Percentiles rank a stretch among this genome's conserved stretches.
Evolutionary conservation across 257 asterid genomes (phyloP).

Genomic region (Nicotiana obtusifolia): DNA sequence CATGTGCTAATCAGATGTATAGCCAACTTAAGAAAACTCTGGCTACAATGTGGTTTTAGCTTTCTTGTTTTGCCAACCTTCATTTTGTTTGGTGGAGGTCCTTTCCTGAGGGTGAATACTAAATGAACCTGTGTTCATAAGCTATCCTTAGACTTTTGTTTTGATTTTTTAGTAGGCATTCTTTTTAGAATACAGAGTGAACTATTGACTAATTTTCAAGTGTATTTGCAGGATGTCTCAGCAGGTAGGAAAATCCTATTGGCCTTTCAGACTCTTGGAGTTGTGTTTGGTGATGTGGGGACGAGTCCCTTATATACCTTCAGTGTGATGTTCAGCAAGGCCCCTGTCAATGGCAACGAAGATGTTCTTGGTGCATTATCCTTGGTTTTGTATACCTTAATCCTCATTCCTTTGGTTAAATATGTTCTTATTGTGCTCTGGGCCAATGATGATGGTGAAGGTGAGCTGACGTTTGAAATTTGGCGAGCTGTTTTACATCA

Average conservation of each 20-base stretch:
- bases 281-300: conserved; percentile 97
- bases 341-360: conserved; percentile 79
- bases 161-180: neutral
- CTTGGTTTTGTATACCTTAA: conserved; percentile 79
- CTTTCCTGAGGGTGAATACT: neutral
- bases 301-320: conserved; percentile 96
- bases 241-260: conserved; percentile 68
- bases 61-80: neutral
- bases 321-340: conserved; percentile 99
- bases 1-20: neutral
- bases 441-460: conserved; percentile 99
- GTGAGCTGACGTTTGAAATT: conserved; percentile 30
- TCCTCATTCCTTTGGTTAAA: conserved; percentile 81
- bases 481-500: neutral
- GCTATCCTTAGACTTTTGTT: neutral
- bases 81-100: neutral
- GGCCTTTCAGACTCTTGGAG: conserved; percentile 87
- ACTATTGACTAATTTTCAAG: neutral
- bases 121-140: neutral
- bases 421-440: conserved; percentile 88
- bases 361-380: conserved; percentile 92
- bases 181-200: neutral
- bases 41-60: neutral
- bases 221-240: conserved; percentile 60
- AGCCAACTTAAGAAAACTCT: neutral